Percentiles rank a stretch among this genome's conserved stretches.
Evolutionary conservation across 2,329 filamentous ascomycete species (phyloP).

Genomic region (Aspergillus pseudoviridinutans): DNA sequence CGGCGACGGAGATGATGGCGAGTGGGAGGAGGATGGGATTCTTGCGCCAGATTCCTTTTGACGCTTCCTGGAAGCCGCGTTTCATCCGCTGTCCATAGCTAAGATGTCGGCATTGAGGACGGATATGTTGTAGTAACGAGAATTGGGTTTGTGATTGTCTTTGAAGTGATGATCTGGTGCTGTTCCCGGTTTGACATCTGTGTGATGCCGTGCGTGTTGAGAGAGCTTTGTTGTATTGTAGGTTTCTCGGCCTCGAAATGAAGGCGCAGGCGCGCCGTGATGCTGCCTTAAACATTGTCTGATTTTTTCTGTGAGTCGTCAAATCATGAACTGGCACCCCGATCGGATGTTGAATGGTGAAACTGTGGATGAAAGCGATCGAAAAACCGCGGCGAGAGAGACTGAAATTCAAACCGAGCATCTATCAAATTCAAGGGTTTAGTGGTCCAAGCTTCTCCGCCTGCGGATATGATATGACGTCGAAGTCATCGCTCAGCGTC

Average conservation of each 20-base stretch:
- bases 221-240: conserved; percentile 13
- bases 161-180: conserved; percentile 3
- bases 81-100: conserved; percentile 28
- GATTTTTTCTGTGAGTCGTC: background rate
- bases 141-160: background rate
- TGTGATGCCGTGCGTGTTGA: conserved; percentile 11
- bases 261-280: conserved; percentile 27
- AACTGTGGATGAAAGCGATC: background rate
- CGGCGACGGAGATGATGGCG: conserved; percentile 37
- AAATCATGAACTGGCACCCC: background rate
- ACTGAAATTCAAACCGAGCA: conserved; percentile 4
- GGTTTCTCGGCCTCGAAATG: conserved; percentile 11
- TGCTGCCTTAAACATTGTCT: conserved; percentile 23
- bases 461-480: conserved; percentile 21
- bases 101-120: conserved; percentile 19
- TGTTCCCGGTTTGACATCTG: conserved; percentile 1
- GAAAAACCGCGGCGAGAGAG: conserved; percentile 2
- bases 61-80: conserved; percentile 33
- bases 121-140: background rate
- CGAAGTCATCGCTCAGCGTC: conserved; percentile 4
- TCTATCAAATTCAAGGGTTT: conserved; percentile 7
- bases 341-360: background rate
- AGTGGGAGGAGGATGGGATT: conserved; percentile 41
- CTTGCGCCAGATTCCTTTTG: conserved; percentile 39
- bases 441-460: conserved; percentile 25